Conservation (phyloP, 768 basidiomycete species). For the Bullera alba region DNA sequence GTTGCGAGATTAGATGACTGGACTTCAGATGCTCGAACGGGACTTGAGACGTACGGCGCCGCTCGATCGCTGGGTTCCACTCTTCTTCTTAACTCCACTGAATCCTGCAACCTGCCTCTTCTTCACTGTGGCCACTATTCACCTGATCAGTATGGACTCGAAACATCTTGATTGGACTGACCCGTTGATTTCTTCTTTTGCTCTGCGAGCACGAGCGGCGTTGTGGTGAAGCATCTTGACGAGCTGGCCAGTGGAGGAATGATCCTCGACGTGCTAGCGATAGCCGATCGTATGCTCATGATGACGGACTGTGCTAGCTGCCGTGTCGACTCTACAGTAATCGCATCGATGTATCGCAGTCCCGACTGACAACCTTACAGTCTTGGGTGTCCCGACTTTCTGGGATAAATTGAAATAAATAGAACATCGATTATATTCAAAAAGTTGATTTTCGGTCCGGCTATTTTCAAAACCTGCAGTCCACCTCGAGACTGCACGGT, state of each 20-base stretch:
- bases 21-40: neutral
- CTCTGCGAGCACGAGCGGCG: too few species aligned
- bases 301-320: too few species aligned
- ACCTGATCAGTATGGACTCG: too few species aligned
- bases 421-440: neutral
- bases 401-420: neutral
- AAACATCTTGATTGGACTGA: too few species aligned
- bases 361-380: neutral
- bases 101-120: neutral
- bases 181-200: too few species aligned
- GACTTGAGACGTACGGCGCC: neutral
- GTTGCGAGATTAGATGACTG: neutral
- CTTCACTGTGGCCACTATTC: neutral
- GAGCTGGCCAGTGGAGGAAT: neutral
- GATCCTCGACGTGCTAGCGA: neutral
- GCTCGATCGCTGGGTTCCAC: too few species aligned
- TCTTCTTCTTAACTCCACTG: too few species aligned
- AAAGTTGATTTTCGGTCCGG: too few species aligned
- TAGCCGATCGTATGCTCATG: neutral
- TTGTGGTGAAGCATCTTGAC: neutral
- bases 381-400: too few species aligned
- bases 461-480: neutral
- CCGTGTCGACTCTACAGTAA: too few species aligned
- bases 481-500: too few species aligned
- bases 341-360: too few species aligned